Evolutionary conservation across 2,329 filamentous ascomycete genomes (phyloP), one percentile per base, ranked within the genome.

Genomic region (Conoideocrella luteorostrata): DNA sequence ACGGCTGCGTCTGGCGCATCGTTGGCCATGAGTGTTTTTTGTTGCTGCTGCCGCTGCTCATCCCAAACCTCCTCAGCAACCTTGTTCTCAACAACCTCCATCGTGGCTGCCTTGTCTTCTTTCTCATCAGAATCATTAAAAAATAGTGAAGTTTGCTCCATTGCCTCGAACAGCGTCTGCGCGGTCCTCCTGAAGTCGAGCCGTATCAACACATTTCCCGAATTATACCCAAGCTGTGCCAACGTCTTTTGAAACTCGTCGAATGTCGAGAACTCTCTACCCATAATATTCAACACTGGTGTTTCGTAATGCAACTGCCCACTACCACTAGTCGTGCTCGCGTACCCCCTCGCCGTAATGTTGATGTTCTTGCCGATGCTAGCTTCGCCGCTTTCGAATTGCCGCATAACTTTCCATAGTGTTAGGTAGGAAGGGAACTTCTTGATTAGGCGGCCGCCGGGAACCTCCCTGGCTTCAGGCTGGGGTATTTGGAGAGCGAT

Each of bases 381-480:
- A n/a, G 78, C 77, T 20, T 78, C 75, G 26, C 78, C 82, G 50
- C 84, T 84, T 65, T 98, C 93, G 52, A 97, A 95, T 59, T 93
- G 88, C 47, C 93, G 84, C 45, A 98, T 62, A 22, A 97, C 73
- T 53, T 88, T 78, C 93, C 93, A 98, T 64, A 98, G 62, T 15
- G 88, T 87, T 28, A 88, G 87, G 52, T 88, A 85, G 62, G 86
- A 95, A 1, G 90, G 82, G 48, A 97, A 89, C 59, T 93, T 95
- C 60, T 93, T 83, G 44, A 82, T 79, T 32, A 95, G 66, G 23
- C 89, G 80, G 20, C 81, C 79, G 51, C 78, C 80, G 2, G 81
- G 75, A 17, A 77, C 72, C 39, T 75, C 71, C 35, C 69, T 71
- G 17, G 76, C 80, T 58, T 93, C 85, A 18, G 82, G 78, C 28